Evolutionary conservation across 2,329 filamentous ascomycete genomes (phyloP).

Genomic region (Colletotrichum higginsianum): DNA sequence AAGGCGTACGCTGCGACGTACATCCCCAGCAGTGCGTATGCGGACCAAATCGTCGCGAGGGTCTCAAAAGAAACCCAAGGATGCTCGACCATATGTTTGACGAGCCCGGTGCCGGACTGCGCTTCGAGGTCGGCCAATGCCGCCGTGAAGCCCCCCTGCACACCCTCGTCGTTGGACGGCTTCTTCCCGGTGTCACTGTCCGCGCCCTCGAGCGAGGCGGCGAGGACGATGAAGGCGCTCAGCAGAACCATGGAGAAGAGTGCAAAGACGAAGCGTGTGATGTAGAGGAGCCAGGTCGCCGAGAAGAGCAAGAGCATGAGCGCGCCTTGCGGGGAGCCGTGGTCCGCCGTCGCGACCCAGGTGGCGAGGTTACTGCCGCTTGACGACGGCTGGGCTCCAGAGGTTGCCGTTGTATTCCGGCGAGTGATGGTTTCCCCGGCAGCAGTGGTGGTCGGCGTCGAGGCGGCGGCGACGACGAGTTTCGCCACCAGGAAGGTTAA

Average conservation of each 20-base stretch:
- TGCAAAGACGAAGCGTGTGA: conserved; percentile 32
- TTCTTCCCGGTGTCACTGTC: neutral
- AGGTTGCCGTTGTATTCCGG: neutral
- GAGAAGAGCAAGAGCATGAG: conserved; percentile 34
- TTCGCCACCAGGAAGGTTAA: conserved; percentile 37
- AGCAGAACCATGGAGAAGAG: conserved; percentile 20
- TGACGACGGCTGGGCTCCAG: neutral
- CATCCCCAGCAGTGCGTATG: conserved; percentile 18
- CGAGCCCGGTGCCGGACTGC: conserved; percentile 10
- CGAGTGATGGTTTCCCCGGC: neutral
- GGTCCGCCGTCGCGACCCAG: conserved; percentile 35
- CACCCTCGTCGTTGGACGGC: conserved; percentile 4
- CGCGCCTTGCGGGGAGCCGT: conserved; percentile 39
- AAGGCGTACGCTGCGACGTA: conserved; percentile 24
- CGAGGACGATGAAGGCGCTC: conserved; percentile 25
- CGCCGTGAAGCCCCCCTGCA: conserved; percentile 16
- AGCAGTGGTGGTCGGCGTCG: neutral
- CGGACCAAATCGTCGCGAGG: conserved; percentile 2
- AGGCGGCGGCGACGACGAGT: conserved; percentile 25
- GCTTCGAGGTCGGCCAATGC: conserved; percentile 27
- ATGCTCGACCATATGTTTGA: conserved; percentile 6
- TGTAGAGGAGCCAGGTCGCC: conserved; percentile 29
- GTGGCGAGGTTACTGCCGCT: conserved; percentile 23
- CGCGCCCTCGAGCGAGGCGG: conserved; percentile 10
- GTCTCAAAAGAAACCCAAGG: conserved; percentile 27